Base-by-base conservation (phyloP, 2,329 filamentous ascomycete genomes). In the Hypoxylon sp. region DNA sequence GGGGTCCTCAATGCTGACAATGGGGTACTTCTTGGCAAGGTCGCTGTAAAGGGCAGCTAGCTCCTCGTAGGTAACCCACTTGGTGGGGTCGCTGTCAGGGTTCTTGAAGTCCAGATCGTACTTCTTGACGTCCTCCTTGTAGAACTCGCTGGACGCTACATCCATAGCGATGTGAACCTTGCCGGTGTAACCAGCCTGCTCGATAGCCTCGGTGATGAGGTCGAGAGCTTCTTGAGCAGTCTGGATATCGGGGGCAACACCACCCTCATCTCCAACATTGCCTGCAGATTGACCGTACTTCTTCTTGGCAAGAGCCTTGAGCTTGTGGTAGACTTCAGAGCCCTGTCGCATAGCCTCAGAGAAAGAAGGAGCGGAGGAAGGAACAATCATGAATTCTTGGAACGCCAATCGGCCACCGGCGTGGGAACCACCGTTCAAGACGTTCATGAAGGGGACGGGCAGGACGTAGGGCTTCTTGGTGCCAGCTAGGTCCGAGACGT, bases 41-140 rank as follows among this genome's bases (percentile, higher is more conserved):
- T 90, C 86, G 82, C 92, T 89, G 91, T 99, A 98, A 78, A 97
- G 86, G 79, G 91, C 90, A 80, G 96, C 95, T 71, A 99, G 92
- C 86, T 99, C 87, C 88, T 98, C 93, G 85, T 98, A 98, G 76
- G 93, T 97, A 87, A 99, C 87, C 96, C 96, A 98, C 90, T 99
- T 98, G 87, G 84, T 88, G 80, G 90, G 88, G 87, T 99, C 96
- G 82, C 92, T 96, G 72, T 98, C 91, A 79, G 96, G 95, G 90
- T 99, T 99, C 93, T 99, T 98, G 93, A 98, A 99, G 91, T 98
- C 96, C 73, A 99, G 89, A 81, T 99, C 96, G 89, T 99, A 99
- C 89, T 98, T 98, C 92, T 98, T 98, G 81, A 86, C 95, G 57
- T 96, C 93, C 78, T 86, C 83, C 87, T 98, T 98, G 92, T 99